A percentile compares a stretch with the other conserved stretches of the same genome.
phyloP scores from a whole-genome alignment of 352 stramenopile species.

The Phytophthora pinifolia region DNA sequence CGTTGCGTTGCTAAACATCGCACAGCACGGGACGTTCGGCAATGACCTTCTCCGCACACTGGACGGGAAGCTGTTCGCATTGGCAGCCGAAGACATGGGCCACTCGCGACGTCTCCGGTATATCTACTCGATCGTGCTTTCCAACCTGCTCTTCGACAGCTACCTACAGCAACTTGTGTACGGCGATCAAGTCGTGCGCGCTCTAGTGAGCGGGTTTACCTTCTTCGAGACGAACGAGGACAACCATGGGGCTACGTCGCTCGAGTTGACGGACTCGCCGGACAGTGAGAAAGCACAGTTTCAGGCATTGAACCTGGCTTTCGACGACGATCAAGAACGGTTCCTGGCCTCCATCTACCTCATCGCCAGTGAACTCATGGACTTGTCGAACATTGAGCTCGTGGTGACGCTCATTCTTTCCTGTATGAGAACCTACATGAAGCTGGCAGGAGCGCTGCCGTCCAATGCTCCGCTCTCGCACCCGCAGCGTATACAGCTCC shows the following conservation, averaged over 20 bases:
- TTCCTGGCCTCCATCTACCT: slow-evolving; percentile 70
- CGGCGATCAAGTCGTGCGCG: slow-evolving; percentile 51
- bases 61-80: slow-evolving; percentile 53
- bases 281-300: slow-evolving; percentile 29
- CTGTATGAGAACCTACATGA: slow-evolving; percentile 36
- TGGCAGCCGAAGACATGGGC: slow-evolving; percentile 35
- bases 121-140: slow-evolving; percentile 60
- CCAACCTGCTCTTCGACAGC: slow-evolving; percentile 70
- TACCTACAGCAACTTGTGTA: slow-evolving; percentile 67
- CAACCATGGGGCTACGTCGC: background rate
- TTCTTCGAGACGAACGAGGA: slow-evolving; percentile 25
- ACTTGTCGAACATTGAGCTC: slow-evolving; percentile 55
- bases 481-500: slow-evolving; percentile 22
- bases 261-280: background rate
- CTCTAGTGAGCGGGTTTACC: slow-evolving; percentile 57
- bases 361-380: slow-evolving; percentile 66
- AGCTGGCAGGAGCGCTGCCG: slow-evolving; percentile 6
- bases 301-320: slow-evolving; percentile 44
- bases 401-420: slow-evolving; percentile 54
- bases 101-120: slow-evolving; percentile 55
- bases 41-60: slow-evolving; percentile 58
- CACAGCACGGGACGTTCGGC: slow-evolving; percentile 41
- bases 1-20: slow-evolving; percentile 65
- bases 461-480: slow-evolving; percentile 5
- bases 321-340: slow-evolving; percentile 60